Evolutionary conservation across 73 alveolate species (phyloP).

Genomic region (Tetrahymena borealis): DNA sequence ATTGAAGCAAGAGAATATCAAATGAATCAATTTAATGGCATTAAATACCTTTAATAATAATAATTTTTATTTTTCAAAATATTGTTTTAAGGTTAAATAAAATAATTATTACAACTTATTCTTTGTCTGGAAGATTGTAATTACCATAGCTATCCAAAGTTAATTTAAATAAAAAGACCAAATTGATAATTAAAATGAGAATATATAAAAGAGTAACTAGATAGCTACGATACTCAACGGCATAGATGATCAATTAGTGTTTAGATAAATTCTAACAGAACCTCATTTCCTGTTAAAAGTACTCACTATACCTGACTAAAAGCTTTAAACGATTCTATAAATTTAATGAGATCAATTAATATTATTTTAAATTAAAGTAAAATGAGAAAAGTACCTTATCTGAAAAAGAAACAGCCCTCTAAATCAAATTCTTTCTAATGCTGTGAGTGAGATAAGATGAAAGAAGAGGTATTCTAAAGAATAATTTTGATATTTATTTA

Average conservation of each 20-base stretch:
- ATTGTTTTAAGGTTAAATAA: background rate
- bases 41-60: background rate
- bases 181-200: background rate
- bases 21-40: background rate
- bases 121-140: background rate
- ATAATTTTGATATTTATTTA: background rate
- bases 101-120: background rate
- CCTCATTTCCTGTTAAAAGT: slow-evolving; percentile 5
- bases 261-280: slow-evolving; percentile 7
- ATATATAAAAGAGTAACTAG: background rate
- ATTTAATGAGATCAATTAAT: background rate
- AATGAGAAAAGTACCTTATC: slow-evolving; percentile 1
- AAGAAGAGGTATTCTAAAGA: slow-evolving; percentile 4
- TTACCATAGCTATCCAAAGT: background rate
- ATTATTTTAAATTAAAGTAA: background rate
- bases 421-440: background rate
- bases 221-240: background rate
- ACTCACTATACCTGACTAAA: background rate
- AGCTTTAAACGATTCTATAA: background rate
- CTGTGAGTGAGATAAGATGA: background rate
- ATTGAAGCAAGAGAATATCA: background rate
- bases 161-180: background rate
- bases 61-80: background rate
- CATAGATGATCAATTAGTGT: background rate
- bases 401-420: background rate